Conservation (phyloP, 192 early-diverging fungal genomes). For the Coemansia biformis region DNA sequence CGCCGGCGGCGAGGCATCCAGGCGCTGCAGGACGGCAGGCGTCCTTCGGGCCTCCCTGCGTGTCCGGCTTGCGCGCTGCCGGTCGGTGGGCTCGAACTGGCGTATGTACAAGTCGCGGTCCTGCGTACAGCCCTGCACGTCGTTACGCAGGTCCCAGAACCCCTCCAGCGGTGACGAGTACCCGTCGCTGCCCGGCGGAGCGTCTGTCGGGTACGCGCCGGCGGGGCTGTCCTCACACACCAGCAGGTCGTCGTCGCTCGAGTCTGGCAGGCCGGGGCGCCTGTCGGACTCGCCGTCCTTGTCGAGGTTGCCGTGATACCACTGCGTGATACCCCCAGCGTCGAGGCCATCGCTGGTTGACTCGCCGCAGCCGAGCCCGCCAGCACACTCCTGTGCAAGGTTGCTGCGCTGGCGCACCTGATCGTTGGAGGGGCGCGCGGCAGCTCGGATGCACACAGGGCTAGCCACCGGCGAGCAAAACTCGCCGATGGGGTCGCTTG, state of each 20-base stretch:
- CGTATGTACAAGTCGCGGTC: constrained; percentile 31
- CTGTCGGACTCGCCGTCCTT: neutral
- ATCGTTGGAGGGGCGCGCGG: too few species aligned
- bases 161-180: constrained; percentile 46
- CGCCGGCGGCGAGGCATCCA: neutral
- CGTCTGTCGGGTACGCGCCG: neutral
- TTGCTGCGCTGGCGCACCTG: neutral
- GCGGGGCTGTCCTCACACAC: neutral
- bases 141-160: constrained; percentile 33
- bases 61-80: constrained; percentile 5
- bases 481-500: constrained; percentile 42
- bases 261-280: neutral
- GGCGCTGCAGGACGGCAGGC: too few species aligned
- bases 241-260: neutral
- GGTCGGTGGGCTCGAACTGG: constrained; percentile 28
- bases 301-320: constrained; percentile 30
- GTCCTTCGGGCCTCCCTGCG: constrained; percentile 3
- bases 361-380: too few species aligned
- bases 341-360: neutral
- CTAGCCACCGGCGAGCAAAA: constrained; percentile 20
- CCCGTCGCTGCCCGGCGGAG: constrained; percentile 13
- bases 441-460: neutral
- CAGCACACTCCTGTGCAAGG: too few species aligned
- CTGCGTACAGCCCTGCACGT: neutral
- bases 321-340: constrained; percentile 26